Base-by-base conservation (phyloP, 306 rosid genomes). In the Cucumis hystrix region DNA sequence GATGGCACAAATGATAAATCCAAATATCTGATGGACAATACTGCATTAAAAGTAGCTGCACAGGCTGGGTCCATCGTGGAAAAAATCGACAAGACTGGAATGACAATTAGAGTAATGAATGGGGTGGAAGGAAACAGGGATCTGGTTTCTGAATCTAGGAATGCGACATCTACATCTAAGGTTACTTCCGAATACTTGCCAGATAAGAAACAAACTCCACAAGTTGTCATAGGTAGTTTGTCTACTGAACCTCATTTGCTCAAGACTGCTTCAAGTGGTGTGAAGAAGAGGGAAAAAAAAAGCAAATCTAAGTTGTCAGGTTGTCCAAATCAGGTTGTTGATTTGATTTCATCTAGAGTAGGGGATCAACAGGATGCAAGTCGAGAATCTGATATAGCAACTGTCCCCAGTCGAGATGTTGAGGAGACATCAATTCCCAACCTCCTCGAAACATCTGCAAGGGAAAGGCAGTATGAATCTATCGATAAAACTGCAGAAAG, bases 21-120 rank as follows among this genome's bases (percentile, higher is more conserved):
- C 55, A 78, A 69, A 54, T 76, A 63, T 67, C 64, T 72, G 52
- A 68, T 66, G 51, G 57, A 62, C 40, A 47, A 40, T 37, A 79
- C 76, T 39, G 78, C 86, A 21, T 47, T 58, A 47, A 80, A 75
- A 63, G 87, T 80, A 68, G 87, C 84, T 80, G 80, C 83, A 30
- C 83, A 78, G 76, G 74, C 80, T 61, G 74, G 11, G 79, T 68
- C 76, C 79, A 49, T 83, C 71, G 41, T 45, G 30, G 79, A 67
- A 66, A 84, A 81, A 84, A 90, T 82, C 64, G 79, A 5, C 35
- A 77, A n/a, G 85, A 78, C 60, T 75, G 72, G 70, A 60, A 56
- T 79, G 69, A 63, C 77, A 25, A 61, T 47, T 75, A 74, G 71
- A 55, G 70, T 66, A 30, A 51, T n/a, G 51, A 79, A 64, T 68